These are phyloP conservation scores for Cordyceps fumosorosea DNA, from an alignment of 2,329 filamentous ascomycete genomes.

Conservation along the genomic window DNA sequence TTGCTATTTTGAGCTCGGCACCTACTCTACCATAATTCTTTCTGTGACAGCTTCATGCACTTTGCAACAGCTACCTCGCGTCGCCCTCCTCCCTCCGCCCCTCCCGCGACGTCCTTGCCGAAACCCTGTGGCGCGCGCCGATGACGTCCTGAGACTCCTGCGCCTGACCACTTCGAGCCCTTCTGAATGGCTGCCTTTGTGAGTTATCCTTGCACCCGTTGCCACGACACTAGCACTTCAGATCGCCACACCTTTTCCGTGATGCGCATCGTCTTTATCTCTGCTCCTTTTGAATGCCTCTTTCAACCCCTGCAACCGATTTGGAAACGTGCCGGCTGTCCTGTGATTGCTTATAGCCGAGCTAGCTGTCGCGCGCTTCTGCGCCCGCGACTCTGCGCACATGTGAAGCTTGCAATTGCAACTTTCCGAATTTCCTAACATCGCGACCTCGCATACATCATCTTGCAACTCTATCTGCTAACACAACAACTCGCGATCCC, in stretches of 20 bases:
- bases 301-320: neutral
- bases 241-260: neutral
- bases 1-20: neutral
- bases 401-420: neutral
- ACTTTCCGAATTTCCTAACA: neutral
- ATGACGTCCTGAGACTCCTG: constrained; percentile 12
- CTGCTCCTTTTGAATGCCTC: neutral
- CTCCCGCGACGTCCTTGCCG: neutral
- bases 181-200: constrained; percentile 14
- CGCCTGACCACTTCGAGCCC: constrained; percentile 11
- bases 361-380: neutral
- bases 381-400: neutral
- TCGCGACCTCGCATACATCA: neutral
- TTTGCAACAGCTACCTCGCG: neutral
- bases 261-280: neutral
- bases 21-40: neutral
- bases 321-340: neutral
- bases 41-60: constrained; percentile 2
- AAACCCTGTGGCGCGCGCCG: constrained; percentile 6
- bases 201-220: constrained; percentile 6
- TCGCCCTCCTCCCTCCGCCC: neutral
- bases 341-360: neutral
- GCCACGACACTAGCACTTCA: neutral
- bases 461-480: neutral
- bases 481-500: neutral